Percentiles rank a stretch among this genome's conserved stretches.
These are phyloP conservation scores for Malus hybrid DNA, from an alignment of 331 rosid species.

Conservation along the genomic window DNA sequence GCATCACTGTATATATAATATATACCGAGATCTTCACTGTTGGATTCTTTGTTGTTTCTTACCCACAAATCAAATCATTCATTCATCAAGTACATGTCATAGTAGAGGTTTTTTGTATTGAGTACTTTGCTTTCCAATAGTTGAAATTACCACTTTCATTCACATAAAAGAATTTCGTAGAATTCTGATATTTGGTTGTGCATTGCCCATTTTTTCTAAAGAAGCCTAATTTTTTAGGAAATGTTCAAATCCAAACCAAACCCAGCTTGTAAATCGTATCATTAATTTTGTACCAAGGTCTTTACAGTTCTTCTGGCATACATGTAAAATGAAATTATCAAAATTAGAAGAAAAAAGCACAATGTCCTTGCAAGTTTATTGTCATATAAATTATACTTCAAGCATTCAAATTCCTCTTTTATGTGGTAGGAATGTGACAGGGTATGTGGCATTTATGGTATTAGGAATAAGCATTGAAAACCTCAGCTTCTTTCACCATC, in stretches of 20 bases:
- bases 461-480: slow-evolving; percentile 21
- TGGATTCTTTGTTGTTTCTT: background rate
- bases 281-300: background rate
- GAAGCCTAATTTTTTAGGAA: background rate
- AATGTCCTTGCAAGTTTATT: background rate
- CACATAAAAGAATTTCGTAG: background rate
- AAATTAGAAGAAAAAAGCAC: background rate
- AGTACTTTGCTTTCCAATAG: background rate
- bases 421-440: background rate
- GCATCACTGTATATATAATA: too few relatives aligned
- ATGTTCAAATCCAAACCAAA: background rate
- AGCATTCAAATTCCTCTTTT: background rate
- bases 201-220: background rate
- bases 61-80: too few relatives aligned
- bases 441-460: slow-evolving; percentile 13
- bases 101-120: too few relatives aligned
- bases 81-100: background rate
- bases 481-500: slow-evolving; percentile 7
- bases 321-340: background rate
- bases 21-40: background rate
- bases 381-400: background rate
- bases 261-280: background rate
- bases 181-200: background rate
- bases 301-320: background rate
- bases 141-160: background rate